These are phyloP conservation scores for Calocera viscosa DNA, from an alignment of 768 basidiomycete species.

Conservation along the genomic window DNA sequence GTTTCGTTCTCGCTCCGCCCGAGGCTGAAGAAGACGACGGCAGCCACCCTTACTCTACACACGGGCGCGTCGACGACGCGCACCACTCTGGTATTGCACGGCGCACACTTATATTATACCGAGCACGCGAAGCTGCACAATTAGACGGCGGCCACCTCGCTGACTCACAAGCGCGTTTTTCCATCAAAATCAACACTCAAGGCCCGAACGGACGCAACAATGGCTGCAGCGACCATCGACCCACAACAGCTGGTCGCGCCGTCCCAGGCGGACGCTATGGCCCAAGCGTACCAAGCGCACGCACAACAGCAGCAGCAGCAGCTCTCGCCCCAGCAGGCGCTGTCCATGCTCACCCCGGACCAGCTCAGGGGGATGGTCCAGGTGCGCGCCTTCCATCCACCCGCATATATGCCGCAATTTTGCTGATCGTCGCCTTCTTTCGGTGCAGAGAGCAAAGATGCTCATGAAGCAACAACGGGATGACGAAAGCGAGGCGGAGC, in stretches of 20 bases:
- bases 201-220: too few species aligned
- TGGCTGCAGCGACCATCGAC: slow-evolving; percentile 5
- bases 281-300: not conserved
- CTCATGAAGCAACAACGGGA: not conserved
- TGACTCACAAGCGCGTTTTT: too few species aligned
- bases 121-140: too few species aligned
- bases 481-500: not conserved
- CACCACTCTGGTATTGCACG: too few species aligned
- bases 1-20: too few species aligned
- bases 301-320: not conserved
- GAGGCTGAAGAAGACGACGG: too few species aligned
- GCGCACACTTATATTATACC: too few species aligned
- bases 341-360: not conserved
- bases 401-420: not conserved
- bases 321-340: not conserved
- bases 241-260: not conserved
- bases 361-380: slow-evolving; percentile 5
- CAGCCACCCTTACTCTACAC: too few species aligned
- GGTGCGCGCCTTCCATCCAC: not conserved
- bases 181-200: too few species aligned
- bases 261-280: not conserved
- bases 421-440: not conserved
- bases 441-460: not conserved
- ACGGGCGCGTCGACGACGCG: too few species aligned
- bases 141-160: too few species aligned